phyloP scores from a whole-genome alignment of 495 filamentous ascomycete genomes.

The Cercophora newfieldiana region DNA sequence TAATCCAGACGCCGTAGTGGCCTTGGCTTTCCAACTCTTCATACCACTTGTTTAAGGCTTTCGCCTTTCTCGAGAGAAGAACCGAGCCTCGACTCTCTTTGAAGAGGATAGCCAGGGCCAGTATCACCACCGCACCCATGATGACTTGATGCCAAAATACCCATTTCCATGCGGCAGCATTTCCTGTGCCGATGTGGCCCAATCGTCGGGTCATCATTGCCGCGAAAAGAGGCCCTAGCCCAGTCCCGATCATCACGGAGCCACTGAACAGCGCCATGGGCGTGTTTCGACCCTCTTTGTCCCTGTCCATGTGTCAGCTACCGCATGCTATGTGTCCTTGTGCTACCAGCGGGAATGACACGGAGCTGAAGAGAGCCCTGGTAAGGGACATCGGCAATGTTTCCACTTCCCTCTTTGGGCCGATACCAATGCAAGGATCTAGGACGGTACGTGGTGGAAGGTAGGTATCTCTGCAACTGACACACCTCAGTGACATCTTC shows the following conservation, averaged over 20 bases:
- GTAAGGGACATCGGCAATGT: background rate
- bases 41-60: constrained; percentile 75
- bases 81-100: constrained; percentile 84
- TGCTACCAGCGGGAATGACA: background rate
- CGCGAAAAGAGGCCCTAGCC: constrained; percentile 71
- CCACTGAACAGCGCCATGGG: constrained; percentile 88
- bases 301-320: constrained; percentile 25
- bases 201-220: constrained; percentile 66
- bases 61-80: constrained; percentile 75
- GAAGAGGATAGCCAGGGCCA: constrained; percentile 64
- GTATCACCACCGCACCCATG: constrained; percentile 60
- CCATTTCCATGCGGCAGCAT: constrained; percentile 71
- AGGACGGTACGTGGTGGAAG: too few relatives aligned
- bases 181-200: constrained; percentile 14
- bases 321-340: background rate
- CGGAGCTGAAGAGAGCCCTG: background rate
- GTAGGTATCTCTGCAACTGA: too few relatives aligned
- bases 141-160: constrained; percentile 87
- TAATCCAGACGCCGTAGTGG: constrained; percentile 58
- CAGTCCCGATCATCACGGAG: constrained; percentile 75
- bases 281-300: constrained; percentile 74
- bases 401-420: background rate
- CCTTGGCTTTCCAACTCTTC: constrained; percentile 67
- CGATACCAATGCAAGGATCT: background rate
- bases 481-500: too few relatives aligned